A percentile compares a stretch with the other conserved stretches of the same genome.
These are phyloP conservation scores for Penicillium sp. DNA, from an alignment of 2,329 filamentous ascomycete genomes.

Conservation along the genomic window DNA sequence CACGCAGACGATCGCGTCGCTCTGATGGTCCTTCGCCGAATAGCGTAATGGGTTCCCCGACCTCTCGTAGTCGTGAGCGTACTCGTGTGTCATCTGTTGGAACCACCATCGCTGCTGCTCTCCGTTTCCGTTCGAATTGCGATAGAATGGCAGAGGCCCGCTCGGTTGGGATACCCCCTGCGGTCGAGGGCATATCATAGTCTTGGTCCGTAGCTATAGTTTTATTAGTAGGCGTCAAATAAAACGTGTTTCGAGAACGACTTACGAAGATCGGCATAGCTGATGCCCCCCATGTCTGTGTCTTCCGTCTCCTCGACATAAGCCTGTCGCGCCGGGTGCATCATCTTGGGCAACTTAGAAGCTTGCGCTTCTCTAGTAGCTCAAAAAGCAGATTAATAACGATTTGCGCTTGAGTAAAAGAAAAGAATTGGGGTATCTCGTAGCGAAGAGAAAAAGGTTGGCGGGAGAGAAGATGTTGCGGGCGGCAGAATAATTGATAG, in stretches of 20 bases:
- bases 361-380: slow-evolving; percentile 11
- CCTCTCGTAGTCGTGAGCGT: slow-evolving; percentile 73
- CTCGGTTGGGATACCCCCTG: slow-evolving; percentile 69
- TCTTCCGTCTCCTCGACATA: slow-evolving; percentile 83
- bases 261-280: slow-evolving; percentile 64
- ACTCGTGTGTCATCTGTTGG: slow-evolving; percentile 92
- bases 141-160: slow-evolving; percentile 81
- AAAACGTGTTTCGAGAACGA: slow-evolving; percentile 23
- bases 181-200: slow-evolving; percentile 71
- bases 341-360: slow-evolving; percentile 42
- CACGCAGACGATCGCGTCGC: slow-evolving; percentile 79
- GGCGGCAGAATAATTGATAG: slow-evolving; percentile 28
- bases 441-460: neutral
- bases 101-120: slow-evolving; percentile 84
- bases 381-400: neutral
- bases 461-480: slow-evolving; percentile 11
- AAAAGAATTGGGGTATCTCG: neutral
- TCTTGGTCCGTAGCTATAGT: slow-evolving; percentile 69
- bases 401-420: neutral
- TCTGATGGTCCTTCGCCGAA: slow-evolving; percentile 90
- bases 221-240: slow-evolving; percentile 6
- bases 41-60: slow-evolving; percentile 90
- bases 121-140: slow-evolving; percentile 88
- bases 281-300: slow-evolving; percentile 60
- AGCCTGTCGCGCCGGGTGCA: slow-evolving; percentile 88